A percentile compares a stretch with the other conserved stretches of the same genome.
phyloP scores from a whole-genome alignment of 495 filamentous ascomycete species.

The Penicillium alfredii region DNA sequence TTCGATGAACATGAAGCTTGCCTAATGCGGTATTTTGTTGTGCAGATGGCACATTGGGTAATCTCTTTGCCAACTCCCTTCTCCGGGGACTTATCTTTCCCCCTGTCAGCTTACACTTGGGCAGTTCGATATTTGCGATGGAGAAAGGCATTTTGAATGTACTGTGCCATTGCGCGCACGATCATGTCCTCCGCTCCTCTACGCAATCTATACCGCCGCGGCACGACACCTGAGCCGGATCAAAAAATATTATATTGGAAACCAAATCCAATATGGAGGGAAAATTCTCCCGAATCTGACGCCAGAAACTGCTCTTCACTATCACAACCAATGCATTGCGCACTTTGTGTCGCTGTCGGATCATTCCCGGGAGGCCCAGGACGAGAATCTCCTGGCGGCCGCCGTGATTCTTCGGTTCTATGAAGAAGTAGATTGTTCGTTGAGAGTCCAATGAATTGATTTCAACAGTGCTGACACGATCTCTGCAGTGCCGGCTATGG shows the following conservation, averaged over 20 bases:
- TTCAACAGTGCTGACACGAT: neutral
- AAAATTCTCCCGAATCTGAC: constrained; percentile 16
- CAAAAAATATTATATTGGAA: constrained; percentile 14
- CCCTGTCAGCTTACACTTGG: neutral
- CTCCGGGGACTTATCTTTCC: no score
- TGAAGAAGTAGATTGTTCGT: constrained; percentile 27
- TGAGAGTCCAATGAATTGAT: neutral
- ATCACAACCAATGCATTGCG: constrained; percentile 25
- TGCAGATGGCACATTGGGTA: constrained; percentile 26
- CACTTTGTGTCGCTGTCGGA: constrained; percentile 15
- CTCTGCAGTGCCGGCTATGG: constrained; percentile 8
- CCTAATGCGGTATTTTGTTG: constrained; percentile 29
- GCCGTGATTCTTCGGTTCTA: constrained; percentile 30
- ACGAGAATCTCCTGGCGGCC: constrained; percentile 26
- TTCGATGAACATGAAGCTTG: constrained; percentile 23
- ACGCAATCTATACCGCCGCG: constrained; percentile 29
- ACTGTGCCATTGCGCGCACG: constrained; percentile 25
- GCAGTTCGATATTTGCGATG: constrained; percentile 23
- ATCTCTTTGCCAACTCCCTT: neutral
- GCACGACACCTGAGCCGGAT: constrained; percentile 23
- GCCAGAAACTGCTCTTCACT: constrained; percentile 20
- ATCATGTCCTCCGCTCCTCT: constrained; percentile 25
- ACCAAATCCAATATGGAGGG: constrained; percentile 15
- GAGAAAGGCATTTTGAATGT: constrained; percentile 26
- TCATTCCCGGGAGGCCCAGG: constrained; percentile 12